Evolutionary conservation across 2,329 filamentous ascomycete genomes (phyloP), one percentile per base, ranked within the genome.

Genomic region (Parascedosporium putredinis): DNA sequence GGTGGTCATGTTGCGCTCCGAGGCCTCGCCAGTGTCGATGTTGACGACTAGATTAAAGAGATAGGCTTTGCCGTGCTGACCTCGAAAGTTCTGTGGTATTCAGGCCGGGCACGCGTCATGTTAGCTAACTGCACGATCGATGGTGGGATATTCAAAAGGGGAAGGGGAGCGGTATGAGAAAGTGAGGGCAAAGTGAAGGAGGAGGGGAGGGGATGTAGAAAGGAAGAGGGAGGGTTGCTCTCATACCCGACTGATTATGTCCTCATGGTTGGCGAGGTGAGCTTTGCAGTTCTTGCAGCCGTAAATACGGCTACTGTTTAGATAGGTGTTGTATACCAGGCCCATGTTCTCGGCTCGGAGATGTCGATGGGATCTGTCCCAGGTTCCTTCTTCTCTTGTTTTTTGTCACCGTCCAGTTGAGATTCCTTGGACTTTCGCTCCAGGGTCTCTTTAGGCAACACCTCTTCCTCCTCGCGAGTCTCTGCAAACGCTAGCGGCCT

Each of bases 1-100:
- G 1, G 93, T 98, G 12, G 93, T 98, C 93, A 98, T 98, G 71
- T 86, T 95, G 56, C 93, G 88, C 71, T 98, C 93, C 63, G 79
- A 84, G n/a, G 91, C 79, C 53, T 95, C 86, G 58, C 85, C 84
- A 43, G 82, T 75, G 56, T 83, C 84, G 64, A 95, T 78, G 69
- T 98, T 98, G 67, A 98, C 93, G 50, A 98, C 93, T 55, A 67
- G 81, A 69, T 91, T 86, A 76, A 98, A 97, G 57, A 98, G 84
- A 69, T 90, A 98, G 50, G 93, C 93, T 71, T 97, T 97, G 64
- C 93, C 93, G 67, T 97, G 91, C 67, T 97, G 91, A 61, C 93
- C 93, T 54, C 93, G 88, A 73, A 98, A 98, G 71, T 95, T 96
- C 89, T 97, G 65, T 45, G 20, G 7, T 42, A n/a, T n/a, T n/a